Evolutionary conservation across 495 filamentous ascomycete species (phyloP).

Genomic region (Penicillium cosmopolitanum): DNA sequence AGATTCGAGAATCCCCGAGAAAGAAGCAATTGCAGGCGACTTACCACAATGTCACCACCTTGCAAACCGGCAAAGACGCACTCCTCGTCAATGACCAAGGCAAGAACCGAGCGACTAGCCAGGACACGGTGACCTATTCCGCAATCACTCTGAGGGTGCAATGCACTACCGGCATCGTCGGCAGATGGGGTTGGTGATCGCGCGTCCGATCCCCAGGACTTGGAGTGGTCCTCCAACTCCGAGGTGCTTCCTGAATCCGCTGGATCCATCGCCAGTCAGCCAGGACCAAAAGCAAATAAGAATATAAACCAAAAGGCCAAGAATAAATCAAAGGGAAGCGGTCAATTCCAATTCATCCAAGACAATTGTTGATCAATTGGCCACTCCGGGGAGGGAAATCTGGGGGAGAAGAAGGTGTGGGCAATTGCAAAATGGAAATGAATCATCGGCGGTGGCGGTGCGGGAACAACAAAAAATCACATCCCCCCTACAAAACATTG

Average conservation of each 20-base stretch:
- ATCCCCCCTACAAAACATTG: conserved; percentile 22
- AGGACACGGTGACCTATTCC: conserved; percentile 52
- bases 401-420: neutral
- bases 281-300: conserved; percentile 1
- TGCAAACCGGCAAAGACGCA: conserved; percentile 79
- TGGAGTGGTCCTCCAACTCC: conserved; percentile 46
- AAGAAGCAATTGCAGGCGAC: conserved; percentile 14
- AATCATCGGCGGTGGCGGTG: conserved; percentile 30
- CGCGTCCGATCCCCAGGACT: conserved; percentile 44
- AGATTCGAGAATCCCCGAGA: neutral
- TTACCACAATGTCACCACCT: conserved; percentile 83
- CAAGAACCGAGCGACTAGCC: conserved; percentile 50
- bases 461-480: conserved; percentile 16
- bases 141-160: conserved; percentile 36
- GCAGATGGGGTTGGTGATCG: conserved; percentile 17
- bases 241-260: conserved; percentile 44
- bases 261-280: conserved; percentile 42
- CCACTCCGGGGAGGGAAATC: neutral
- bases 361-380: neutral
- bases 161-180: conserved; percentile 15
- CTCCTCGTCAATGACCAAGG: conserved; percentile 50
- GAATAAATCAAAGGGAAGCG: neutral
- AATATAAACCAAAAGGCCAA: neutral
- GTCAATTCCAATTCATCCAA: neutral
- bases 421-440: conserved; percentile 14